Conservation (phyloP, 2,329 filamentous ascomycete species). For the Cladosporium sp. region DNA sequence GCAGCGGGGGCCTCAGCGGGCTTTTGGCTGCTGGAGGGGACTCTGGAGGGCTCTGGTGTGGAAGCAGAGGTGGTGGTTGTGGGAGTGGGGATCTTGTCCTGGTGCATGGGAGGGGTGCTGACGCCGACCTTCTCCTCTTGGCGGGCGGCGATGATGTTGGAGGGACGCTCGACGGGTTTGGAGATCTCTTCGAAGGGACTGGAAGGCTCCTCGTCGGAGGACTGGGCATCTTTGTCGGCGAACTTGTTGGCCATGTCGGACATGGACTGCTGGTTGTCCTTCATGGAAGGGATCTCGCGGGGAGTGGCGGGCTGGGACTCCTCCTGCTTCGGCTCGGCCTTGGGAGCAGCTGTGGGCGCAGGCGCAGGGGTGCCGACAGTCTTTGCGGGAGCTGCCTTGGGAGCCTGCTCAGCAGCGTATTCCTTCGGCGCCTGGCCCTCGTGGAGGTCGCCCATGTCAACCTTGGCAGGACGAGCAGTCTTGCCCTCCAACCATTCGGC, state of each 20-base stretch:
- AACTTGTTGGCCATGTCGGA: conserved; percentile 81
- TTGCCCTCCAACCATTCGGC: conserved; percentile 85
- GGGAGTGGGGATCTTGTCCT: conserved; percentile 3
- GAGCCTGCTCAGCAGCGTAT: conserved; percentile 65
- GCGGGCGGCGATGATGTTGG: conserved; percentile 26
- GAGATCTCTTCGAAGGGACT: conserved; percentile 85
- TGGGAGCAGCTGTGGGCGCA: conserved; percentile 34
- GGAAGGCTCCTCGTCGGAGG: conserved; percentile 56
- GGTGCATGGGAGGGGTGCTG: conserved; percentile 29
- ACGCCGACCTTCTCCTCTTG: conserved; percentile 38
- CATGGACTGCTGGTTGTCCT: conserved; percentile 84
- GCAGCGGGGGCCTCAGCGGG: background rate
- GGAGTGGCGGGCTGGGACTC: conserved; percentile 39
- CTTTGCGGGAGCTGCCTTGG: conserved; percentile 32
- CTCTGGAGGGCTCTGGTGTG: conserved; percentile 21
- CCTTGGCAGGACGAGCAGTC: conserved; percentile 74
- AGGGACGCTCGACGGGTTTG: conserved; percentile 64
- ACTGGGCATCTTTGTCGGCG: conserved; percentile 64
- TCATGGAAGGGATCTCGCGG: conserved; percentile 61
- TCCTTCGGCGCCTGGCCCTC: conserved; percentile 78
- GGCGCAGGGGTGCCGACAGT: conserved; percentile 36
- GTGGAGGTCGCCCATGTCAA: conserved; percentile 89
- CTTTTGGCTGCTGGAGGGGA: background rate
- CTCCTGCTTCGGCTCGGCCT: conserved; percentile 42
- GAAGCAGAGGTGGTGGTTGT: conserved; percentile 24